Evolutionary conservation across 306 rosid genomes (phyloP), one percentile per base, ranked within the genome.

Genomic region (Mucuna pruriens): DNA sequence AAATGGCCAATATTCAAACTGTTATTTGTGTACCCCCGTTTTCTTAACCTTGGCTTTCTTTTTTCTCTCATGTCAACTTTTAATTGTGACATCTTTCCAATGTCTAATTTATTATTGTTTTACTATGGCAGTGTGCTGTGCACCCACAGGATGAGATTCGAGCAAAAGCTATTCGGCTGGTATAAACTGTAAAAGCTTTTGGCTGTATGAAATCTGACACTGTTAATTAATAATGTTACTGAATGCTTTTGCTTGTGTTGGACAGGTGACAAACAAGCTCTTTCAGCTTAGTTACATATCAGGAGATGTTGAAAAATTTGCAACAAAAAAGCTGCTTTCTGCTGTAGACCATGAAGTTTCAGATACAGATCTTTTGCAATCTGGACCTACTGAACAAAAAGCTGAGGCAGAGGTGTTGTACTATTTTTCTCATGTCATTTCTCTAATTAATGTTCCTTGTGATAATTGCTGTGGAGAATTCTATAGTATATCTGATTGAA

Each of bases 111-210:
- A 25, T 20, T 51, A 25, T 81, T 78, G 79, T 61, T 82, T 76
- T 83, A 73, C 62, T 15, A 38, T 88, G 83, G 89, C 94, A 95
- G 99, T 95, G 99, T 88, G 93, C 98, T 68, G 85, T 90, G 34
- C 99, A 95, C 84, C 38, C 91, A n/a, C 97, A 95, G 85, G 97
- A 93, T 79, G 97, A 95, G 83, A 92, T 93, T 74, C 93, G 99
- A 77, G 91, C 99, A 69, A 95, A 90, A 89, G 97, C 98, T 88
- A 93, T 93, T 61, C 92, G 99, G 71, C 92, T 95, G 98, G 99
- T 95, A 93, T n/a, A 72, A 7, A 42, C 74, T 84, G 71, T 74
- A 39, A 71, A 71, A 85, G 52, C 61, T 76, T 64, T 57, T 62
- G 67, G 61, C 51, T 69, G 38, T 73, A 75, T 55, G 52, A 72